Base-by-base conservation (phyloP, 2,329 filamentous ascomycete genomes). In the Trichoderma arundinaceum region DNA sequence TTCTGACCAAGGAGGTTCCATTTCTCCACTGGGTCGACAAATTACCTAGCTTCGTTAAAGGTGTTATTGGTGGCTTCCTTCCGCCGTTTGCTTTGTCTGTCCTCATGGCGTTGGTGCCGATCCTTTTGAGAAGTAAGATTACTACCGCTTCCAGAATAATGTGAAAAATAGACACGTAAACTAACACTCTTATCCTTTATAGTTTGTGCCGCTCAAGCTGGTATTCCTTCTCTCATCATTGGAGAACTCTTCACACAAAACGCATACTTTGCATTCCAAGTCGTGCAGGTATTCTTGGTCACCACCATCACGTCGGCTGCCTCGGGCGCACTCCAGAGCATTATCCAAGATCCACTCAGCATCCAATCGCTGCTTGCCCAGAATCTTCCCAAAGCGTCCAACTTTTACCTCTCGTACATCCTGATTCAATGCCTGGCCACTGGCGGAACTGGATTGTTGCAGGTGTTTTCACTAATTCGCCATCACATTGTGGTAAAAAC, bases 381-480 rank as follows among this genome's bases (percentile, higher is more conserved):
- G 15, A 90, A 91, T 66, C 82, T 99, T 6, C 95, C 95, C 17
- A 89, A 86, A 64, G 89, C 92, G 0, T 94, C 93, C 67, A 98
- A 96, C 79, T 96, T 98, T 75, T 99, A 97, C 77, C 89, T 98
- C 19, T 92, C 78, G 0, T 99, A 98, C 79, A 96, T 99, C 70
- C 87, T 98, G 38, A 86, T 99, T 2, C 95, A 98, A 77, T 96
- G 94, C 39, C 78, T 98, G 66, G 90, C 89, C 1, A 88, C 94
- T 68, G 90, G 92, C 3, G 85, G 92, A 0, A 86, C 89, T 53
- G 86, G 91, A 1, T 78, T 98, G 5, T 82, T 96, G 2, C 92
- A 96, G 71, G 75, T 84, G 0, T 79, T 82, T 13, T 92, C 92
- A 15, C 84, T 98, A 0, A 69, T 81, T 7, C 75, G 79, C 1